Evolutionary conservation across 2,329 filamentous ascomycete species (phyloP).

Genomic region (Diaporthe humulicola): DNA sequence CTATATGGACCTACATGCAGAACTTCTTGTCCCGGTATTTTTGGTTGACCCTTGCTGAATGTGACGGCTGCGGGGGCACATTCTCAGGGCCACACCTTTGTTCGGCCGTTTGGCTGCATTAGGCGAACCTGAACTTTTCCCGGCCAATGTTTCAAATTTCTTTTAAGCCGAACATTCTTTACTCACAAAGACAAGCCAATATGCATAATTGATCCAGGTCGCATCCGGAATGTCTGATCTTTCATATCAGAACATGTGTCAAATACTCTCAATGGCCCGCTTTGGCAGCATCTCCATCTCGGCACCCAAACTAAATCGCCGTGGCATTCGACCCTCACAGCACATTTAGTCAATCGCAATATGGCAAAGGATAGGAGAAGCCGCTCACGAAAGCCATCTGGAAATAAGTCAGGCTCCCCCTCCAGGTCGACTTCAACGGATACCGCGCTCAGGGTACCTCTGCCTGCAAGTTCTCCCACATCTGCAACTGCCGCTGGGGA

Average conservation of each 20-base stretch:
- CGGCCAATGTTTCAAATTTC: not conserved
- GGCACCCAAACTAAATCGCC: not conserved
- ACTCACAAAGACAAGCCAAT: not conserved
- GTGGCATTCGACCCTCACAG: not conserved
- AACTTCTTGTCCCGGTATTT: not conserved
- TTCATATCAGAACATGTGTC: not conserved
- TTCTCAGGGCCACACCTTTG: not conserved
- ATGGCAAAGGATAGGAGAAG: slow-evolving; percentile 5
- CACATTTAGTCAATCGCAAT: not conserved
- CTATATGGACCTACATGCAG: not conserved
- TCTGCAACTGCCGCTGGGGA: not conserved
- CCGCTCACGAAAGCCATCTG: not conserved
- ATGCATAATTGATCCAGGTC: too few relatives aligned
- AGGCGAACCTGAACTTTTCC: not conserved
- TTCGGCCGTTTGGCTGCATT: not conserved
- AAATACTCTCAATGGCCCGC: not conserved
- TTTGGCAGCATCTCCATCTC: not conserved
- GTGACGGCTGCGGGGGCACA: not conserved
- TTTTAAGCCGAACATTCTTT: not conserved
- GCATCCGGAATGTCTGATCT: not conserved
- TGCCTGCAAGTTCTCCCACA: not conserved
- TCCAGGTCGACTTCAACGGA: not conserved
- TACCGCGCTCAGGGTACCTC: not conserved
- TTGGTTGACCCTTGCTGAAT: too few relatives aligned
- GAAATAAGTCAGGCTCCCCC: not conserved